Conservation (phyloP, 192 early-diverging fungal species). For the Allomyces macrogynus region DNA sequence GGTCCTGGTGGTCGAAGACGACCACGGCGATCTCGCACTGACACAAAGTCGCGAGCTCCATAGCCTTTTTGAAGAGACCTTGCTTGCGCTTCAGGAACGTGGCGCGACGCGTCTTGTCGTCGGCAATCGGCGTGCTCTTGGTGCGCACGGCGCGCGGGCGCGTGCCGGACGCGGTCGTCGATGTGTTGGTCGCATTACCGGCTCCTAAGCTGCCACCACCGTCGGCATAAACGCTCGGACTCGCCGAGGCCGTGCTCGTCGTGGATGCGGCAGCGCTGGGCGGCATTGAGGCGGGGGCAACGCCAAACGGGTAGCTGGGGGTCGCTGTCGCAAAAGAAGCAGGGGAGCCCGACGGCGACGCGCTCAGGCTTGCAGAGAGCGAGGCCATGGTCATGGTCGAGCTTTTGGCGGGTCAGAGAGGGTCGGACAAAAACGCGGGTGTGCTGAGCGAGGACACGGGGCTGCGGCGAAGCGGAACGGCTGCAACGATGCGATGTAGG, state of each 20-base stretch:
- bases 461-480: no score
- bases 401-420: no score
- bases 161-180: slow-evolving; percentile 2
- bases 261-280: slow-evolving; percentile 3
- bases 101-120: slow-evolving; percentile 11
- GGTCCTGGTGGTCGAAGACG: slow-evolving; percentile 83
- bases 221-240: neutral
- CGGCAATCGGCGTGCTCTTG: slow-evolving; percentile 13
- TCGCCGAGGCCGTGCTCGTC: neutral
- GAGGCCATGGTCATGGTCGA: no score
- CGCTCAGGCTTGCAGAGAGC: no score
- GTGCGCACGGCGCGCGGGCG: slow-evolving; percentile 1
- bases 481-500: no score
- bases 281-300: neutral
- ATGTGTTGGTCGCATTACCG: neutral
- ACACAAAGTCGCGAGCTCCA: slow-evolving; percentile 83
- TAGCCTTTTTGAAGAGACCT: slow-evolving; percentile 92
- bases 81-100: slow-evolving; percentile 88
- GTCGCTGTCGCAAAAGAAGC: slow-evolving; percentile 39
- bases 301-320: slow-evolving; percentile 42
- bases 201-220: neutral
- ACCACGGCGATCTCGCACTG: slow-evolving; percentile 87
- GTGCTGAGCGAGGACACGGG: no score
- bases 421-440: no score
- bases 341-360: no score